Evolutionary conservation across 768 basidiomycete species (phyloP).

Genomic region (Mycena metata): DNA sequence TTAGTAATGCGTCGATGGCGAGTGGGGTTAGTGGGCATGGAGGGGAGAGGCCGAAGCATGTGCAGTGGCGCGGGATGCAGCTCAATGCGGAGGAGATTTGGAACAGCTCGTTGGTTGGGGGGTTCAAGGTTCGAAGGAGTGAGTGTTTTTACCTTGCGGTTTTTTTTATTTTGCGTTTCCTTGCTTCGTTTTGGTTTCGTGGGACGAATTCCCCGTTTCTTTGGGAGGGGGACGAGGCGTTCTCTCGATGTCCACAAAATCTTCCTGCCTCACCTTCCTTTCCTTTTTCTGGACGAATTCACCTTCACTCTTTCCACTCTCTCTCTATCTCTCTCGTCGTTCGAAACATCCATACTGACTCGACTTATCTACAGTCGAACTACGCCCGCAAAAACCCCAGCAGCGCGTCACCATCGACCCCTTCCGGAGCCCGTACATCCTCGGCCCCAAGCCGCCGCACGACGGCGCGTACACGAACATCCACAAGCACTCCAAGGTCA

Average conservation of each 20-base stretch:
- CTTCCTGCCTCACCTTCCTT: neutral
- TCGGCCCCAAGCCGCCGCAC: constrained; percentile 46
- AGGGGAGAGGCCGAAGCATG: constrained; percentile 43
- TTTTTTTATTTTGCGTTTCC: no score
- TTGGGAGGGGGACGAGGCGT: no score
- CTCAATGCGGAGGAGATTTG: constrained; percentile 74
- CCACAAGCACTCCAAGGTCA: constrained; percentile 85
- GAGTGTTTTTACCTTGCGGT: constrained; percentile 34
- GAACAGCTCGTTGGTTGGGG: constrained; percentile 73
- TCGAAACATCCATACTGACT: neutral
- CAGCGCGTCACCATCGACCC: constrained; percentile 77
- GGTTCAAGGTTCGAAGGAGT: constrained; percentile 72
- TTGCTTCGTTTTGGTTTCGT: no score
- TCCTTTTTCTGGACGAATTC: neutral
- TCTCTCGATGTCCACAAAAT: no score
- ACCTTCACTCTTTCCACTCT: no score
- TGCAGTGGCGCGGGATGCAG: constrained; percentile 62
- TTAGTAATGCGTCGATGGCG: no score
- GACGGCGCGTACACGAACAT: constrained; percentile 77
- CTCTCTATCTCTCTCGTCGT: neutral
- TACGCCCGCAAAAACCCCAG: constrained; percentile 71
- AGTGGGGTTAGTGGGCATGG: constrained; percentile 38
- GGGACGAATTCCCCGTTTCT: no score
- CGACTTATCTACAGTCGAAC: constrained; percentile 50
- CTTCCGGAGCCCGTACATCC: constrained; percentile 63